phyloP scores from a whole-genome alignment of 2,329 filamentous ascomycete genomes.

The Sarocladiaceae sp. region DNA sequence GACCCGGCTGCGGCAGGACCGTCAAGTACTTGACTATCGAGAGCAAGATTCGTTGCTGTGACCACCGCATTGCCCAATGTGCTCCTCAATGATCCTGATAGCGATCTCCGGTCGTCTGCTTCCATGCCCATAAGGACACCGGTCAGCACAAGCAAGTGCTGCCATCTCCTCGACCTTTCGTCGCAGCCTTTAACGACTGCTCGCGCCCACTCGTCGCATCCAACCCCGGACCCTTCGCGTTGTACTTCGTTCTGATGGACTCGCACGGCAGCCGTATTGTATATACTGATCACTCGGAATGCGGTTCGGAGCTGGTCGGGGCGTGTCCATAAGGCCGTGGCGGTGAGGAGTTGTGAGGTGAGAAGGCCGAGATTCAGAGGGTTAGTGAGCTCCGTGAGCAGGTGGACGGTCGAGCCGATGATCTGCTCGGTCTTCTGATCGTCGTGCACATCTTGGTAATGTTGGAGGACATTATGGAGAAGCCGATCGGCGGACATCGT shows the following conservation, averaged over 20 bases:
- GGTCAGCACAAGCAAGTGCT: constrained; percentile 75
- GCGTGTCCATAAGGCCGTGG: constrained; percentile 66
- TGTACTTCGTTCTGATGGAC: constrained; percentile 46
- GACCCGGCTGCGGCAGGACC: constrained; percentile 40
- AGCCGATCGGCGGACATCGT: constrained; percentile 64
- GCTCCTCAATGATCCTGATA: constrained; percentile 59
- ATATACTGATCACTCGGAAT: constrained; percentile 65
- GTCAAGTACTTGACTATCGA: constrained; percentile 44
- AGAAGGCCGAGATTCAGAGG: constrained; percentile 71
- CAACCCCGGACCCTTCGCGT: constrained; percentile 36
- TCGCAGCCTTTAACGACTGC: constrained; percentile 55
- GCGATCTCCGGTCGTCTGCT: constrained; percentile 54
- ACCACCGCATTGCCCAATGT: constrained; percentile 72
- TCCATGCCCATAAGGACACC: constrained; percentile 77
- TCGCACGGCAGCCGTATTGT: constrained; percentile 60
- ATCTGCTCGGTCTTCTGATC: constrained; percentile 49
- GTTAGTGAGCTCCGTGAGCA: constrained; percentile 67
- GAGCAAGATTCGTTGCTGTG: constrained; percentile 69
- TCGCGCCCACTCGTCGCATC: constrained; percentile 50
- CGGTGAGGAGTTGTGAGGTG: constrained; percentile 66
- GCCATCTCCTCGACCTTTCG: constrained; percentile 65
- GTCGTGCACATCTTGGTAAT: constrained; percentile 51
- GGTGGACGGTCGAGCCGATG: constrained; percentile 61
- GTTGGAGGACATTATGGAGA: constrained; percentile 61
- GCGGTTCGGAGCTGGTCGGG: constrained; percentile 58